Conservation (phyloP, 768 basidiomycete species). For the Xerocomus brunneocitrinus region DNA sequence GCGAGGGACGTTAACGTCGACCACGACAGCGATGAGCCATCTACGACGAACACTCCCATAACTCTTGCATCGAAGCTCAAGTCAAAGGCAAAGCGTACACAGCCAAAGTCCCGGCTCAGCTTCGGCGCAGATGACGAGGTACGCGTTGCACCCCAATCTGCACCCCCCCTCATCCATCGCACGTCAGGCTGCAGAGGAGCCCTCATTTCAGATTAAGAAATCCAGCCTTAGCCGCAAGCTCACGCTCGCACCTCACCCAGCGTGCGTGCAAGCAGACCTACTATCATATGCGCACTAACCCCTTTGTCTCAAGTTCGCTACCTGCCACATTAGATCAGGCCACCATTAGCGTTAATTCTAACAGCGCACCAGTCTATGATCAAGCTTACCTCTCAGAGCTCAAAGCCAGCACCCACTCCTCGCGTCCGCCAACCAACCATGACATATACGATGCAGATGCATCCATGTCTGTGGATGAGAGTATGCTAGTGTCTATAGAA, state of each 20-base stretch:
- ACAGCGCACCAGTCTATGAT: conserved; percentile 62
- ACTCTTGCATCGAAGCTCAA: conserved; percentile 63
- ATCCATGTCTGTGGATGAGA: conserved; percentile 41
- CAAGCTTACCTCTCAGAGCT: conserved; percentile 70
- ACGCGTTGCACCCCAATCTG: conserved; percentile 15
- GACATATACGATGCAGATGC: conserved; percentile 48
- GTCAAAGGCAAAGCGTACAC: conserved; percentile 63
- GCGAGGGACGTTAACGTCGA: conserved; percentile 35
- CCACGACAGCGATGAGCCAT: conserved; percentile 23
- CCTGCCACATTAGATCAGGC: conserved; percentile 53
- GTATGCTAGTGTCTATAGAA: conserved; percentile 31
- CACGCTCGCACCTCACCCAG: conserved; percentile 49
- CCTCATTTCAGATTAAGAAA: conserved; percentile 77
- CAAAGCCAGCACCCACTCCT: conserved; percentile 67
- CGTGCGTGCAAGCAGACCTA: conserved; percentile 32
- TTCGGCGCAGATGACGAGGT: conserved; percentile 75
- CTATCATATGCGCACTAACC: conserved; percentile 5
- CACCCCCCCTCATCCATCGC: conserved; percentile 26
- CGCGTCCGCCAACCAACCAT: conserved; percentile 41
- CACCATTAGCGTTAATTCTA: conserved; percentile 41
- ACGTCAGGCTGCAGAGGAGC: conserved; percentile 51
- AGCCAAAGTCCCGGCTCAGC: conserved; percentile 65
- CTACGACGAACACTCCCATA: conserved; percentile 44
- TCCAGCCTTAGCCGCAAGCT: conserved; percentile 69
- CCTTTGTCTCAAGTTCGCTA: conserved; percentile 28